Conservation (phyloP, 2,329 filamentous ascomycete genomes). For the Endoconidiophora polonica region DNA sequence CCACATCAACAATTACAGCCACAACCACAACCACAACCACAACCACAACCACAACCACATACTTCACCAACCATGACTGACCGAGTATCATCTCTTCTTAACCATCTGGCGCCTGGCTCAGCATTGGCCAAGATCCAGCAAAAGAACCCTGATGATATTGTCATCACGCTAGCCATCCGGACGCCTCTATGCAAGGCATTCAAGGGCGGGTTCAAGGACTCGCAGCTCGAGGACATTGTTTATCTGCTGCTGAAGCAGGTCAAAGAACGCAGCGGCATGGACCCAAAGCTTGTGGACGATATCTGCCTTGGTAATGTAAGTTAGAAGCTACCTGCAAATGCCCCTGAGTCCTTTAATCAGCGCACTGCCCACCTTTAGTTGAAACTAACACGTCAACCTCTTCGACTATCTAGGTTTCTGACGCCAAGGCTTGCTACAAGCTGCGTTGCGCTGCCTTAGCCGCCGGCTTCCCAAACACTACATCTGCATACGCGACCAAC, state of each 20-base stretch:
- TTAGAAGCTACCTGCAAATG: conserved; percentile 8
- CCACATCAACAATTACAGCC: background rate
- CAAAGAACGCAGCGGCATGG: conserved; percentile 53
- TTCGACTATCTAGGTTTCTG: conserved; percentile 44
- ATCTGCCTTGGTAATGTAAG: conserved; percentile 82
- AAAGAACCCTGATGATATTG: conserved; percentile 89
- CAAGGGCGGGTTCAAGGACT: conserved; percentile 95
- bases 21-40: too few relatives aligned
- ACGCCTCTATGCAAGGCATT: conserved; percentile 76
- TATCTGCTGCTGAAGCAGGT: conserved; percentile 70
- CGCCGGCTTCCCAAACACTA: conserved; percentile 85
- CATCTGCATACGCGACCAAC: conserved; percentile 67
- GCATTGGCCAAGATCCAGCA: conserved; percentile 61
- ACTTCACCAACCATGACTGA: conserved; percentile 52
- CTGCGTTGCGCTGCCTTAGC: conserved; percentile 66
- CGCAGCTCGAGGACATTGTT: conserved; percentile 69
- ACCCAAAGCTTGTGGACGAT: conserved; percentile 71
- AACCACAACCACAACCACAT: too few relatives aligned
- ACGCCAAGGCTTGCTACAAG: conserved; percentile 79
- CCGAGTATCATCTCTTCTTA: conserved; percentile 73
- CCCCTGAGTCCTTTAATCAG: background rate
- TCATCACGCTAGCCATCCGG: conserved; percentile 82
- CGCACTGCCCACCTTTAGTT: background rate
- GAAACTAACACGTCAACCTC: background rate
- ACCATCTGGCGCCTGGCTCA: conserved; percentile 62